Conservation (phyloP, 805 yeast species). For the Wickerhamomyces canadensis region DNA sequence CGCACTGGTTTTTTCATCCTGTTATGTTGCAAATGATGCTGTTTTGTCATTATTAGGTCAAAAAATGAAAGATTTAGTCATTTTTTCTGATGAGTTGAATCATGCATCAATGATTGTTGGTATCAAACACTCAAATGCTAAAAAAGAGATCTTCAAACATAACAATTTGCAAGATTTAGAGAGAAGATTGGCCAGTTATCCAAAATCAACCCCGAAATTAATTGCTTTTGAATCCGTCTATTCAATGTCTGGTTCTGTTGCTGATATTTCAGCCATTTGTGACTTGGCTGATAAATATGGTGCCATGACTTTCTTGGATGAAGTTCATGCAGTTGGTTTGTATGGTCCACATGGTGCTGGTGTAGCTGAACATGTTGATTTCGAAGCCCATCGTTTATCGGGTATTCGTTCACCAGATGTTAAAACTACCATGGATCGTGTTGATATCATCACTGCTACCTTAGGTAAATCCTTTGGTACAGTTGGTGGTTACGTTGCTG, state of each 20-base stretch:
- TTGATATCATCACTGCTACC: constrained; percentile 96
- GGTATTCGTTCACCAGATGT: constrained; percentile 52
- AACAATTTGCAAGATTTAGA: constrained; percentile 85
- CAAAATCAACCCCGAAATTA: constrained; percentile 83
- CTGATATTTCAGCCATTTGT: constrained; percentile 89
- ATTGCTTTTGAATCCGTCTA: constrained; percentile 97
- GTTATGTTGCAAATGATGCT: constrained; percentile 97
- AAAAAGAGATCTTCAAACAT: constrained; percentile 87
- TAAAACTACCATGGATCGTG: constrained; percentile 74
- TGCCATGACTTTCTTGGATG: constrained; percentile 94
- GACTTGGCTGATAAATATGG: constrained; percentile 97
- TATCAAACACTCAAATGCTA: constrained; percentile 81
- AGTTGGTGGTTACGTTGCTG: constrained; percentile 98
- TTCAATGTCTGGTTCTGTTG: constrained; percentile 97
- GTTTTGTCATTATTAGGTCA: constrained; percentile 87
- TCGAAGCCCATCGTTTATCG: constrained; percentile 67
- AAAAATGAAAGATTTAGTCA: constrained; percentile 82
- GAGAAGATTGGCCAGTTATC: constrained; percentile 67
- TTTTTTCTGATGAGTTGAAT: constrained; percentile 87
- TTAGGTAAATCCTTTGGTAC: constrained; percentile 95
- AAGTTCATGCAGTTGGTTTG: constrained; percentile 98
- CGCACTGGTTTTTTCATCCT: constrained; percentile 90
- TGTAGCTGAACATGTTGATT: constrained; percentile 95
- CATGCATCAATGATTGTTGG: constrained; percentile 99
- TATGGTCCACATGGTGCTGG: constrained; percentile 99